These are phyloP conservation scores for Aquanectria penicillioides DNA, from an alignment of 2,329 filamentous ascomycete species.

Conservation along the genomic window DNA sequence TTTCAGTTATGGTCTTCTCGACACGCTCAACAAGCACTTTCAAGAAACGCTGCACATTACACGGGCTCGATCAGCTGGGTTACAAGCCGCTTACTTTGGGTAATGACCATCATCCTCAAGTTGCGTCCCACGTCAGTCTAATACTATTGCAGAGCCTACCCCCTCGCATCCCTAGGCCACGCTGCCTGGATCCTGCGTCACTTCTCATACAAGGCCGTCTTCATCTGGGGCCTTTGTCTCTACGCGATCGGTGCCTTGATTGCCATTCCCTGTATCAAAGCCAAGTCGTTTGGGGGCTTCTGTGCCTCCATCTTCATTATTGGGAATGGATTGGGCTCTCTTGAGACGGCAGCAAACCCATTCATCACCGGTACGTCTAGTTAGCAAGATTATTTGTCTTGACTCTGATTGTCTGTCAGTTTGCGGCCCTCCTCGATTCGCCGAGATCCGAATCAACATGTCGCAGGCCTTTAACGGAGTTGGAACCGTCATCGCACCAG, in stretches of 20 bases:
- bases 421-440: slow-evolving; percentile 72
- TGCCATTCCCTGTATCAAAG: slow-evolving; percentile 66
- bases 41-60: slow-evolving; percentile 57
- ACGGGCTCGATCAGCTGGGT: slow-evolving; percentile 55
- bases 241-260: slow-evolving; percentile 71
- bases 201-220: slow-evolving; percentile 73
- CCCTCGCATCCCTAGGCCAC: slow-evolving; percentile 73
- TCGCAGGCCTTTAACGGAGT: slow-evolving; percentile 82
- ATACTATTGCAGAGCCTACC: slow-evolving; percentile 63
- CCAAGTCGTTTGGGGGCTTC: slow-evolving; percentile 77
- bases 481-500: slow-evolving; percentile 76
- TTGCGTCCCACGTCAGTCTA: slow-evolving; percentile 34
- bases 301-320: slow-evolving; percentile 79
- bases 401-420: slow-evolving; percentile 33
- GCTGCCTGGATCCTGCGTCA: slow-evolving; percentile 72
- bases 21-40: slow-evolving; percentile 62
- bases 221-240: slow-evolving; percentile 74
- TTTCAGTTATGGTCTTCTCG: slow-evolving; percentile 57
- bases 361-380: slow-evolving; percentile 66
- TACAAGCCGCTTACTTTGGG: slow-evolving; percentile 66
- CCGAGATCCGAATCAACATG: slow-evolving; percentile 79
- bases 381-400: accelerated
- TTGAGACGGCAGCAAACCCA: slow-evolving; percentile 82
- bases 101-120: slow-evolving; percentile 48
- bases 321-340: slow-evolving; percentile 76